Evolutionary conservation across 1,284 basidiomycete genomes (phyloP).

Genomic region (Blastosporella zonata): DNA sequence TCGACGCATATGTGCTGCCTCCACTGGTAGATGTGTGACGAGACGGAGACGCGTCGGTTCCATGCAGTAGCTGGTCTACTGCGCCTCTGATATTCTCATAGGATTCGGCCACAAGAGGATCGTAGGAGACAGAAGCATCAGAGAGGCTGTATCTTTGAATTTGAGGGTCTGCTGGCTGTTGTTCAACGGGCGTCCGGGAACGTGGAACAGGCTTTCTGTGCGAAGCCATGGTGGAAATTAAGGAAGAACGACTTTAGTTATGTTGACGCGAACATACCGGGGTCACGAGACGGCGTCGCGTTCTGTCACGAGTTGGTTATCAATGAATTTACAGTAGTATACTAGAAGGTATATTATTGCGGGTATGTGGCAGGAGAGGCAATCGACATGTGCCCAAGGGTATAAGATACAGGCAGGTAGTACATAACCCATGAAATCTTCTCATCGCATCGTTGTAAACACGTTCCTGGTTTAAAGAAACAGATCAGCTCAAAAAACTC

Average conservation of each 20-base stretch:
- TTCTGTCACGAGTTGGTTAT: neutral
- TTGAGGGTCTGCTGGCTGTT: slow-evolving; percentile 28
- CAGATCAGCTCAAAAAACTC: too few species aligned
- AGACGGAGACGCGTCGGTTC: slow-evolving; percentile 8
- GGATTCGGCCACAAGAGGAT: slow-evolving; percentile 6
- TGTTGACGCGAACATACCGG: slow-evolving; percentile 1
- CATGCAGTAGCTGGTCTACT: slow-evolving; percentile 22
- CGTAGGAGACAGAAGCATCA: slow-evolving; percentile 24
- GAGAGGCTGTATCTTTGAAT: slow-evolving; percentile 32
- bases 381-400: too few species aligned
- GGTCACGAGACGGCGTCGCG: slow-evolving; percentile 14
- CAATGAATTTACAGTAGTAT: too few species aligned
- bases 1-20: neutral
- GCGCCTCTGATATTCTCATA: slow-evolving; percentile 23
- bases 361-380: too few species aligned
- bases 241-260: slow-evolving; percentile 1
- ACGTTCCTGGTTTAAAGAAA: too few species aligned
- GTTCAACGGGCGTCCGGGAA: slow-evolving; percentile 3
- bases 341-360: too few species aligned
- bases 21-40: slow-evolving; percentile 4
- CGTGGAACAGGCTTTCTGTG: slow-evolving; percentile 16
- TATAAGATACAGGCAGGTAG: too few species aligned
- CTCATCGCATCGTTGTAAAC: too few species aligned
- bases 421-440: too few species aligned
- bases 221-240: slow-evolving; percentile 14